Conservation (phyloP, 805 yeast species). For the Ogataea parapolymorpha region DNA sequence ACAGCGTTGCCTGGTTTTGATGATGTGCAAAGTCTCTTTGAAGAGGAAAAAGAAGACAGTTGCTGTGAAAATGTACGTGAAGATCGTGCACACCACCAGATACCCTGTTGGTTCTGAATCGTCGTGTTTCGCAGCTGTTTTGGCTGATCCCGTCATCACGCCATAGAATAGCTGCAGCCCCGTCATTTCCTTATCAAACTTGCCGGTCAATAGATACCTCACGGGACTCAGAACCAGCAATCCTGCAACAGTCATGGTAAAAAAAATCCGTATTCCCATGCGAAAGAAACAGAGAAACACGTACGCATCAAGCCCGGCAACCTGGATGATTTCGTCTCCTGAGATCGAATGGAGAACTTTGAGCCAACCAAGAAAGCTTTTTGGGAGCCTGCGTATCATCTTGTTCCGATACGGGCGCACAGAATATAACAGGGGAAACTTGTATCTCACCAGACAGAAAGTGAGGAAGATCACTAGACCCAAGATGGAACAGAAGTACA, state of each 20-base stretch:
- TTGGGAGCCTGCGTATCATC: constrained; percentile 44
- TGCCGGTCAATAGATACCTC: constrained; percentile 49
- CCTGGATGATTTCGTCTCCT: constrained; percentile 50
- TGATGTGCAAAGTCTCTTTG: constrained; percentile 45
- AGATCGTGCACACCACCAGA: constrained; percentile 51
- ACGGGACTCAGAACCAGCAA: constrained; percentile 49
- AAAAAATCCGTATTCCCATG: constrained; percentile 48
- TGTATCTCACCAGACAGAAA: constrained; percentile 49
- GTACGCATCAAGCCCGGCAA: constrained; percentile 58
- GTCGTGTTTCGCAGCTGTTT: constrained; percentile 18
- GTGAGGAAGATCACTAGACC: constrained; percentile 45
- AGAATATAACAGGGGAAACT: constrained; percentile 57
- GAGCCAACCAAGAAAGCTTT: constrained; percentile 51
- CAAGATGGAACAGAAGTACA: constrained; percentile 44
- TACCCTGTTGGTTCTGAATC: constrained; percentile 32
- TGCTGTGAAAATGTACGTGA: constrained; percentile 52
- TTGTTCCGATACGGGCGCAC: constrained; percentile 48
- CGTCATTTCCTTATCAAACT: constrained; percentile 35
- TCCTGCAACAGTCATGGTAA: constrained; percentile 44
- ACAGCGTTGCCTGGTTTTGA: constrained; percentile 52
- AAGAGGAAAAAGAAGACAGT: constrained; percentile 45
- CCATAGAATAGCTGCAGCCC: constrained; percentile 5
- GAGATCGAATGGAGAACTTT: constrained; percentile 42
- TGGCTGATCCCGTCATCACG: constrained; percentile 8
- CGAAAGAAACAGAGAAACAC: constrained; percentile 57